Base-by-base conservation (phyloP, 208 protist species). In the Leishmania guyanensis region DNA sequence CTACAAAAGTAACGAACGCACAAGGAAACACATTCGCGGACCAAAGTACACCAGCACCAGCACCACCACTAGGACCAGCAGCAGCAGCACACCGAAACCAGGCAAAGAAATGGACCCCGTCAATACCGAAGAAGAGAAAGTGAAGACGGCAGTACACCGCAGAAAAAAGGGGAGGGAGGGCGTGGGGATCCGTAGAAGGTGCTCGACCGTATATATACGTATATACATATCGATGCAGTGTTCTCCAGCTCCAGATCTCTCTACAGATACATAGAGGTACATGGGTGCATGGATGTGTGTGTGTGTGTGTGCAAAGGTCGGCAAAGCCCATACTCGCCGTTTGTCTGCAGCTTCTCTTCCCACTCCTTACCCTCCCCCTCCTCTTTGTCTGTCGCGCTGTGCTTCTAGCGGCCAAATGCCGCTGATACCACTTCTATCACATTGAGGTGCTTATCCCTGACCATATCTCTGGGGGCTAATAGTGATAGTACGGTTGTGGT, bases 401-500 rank as follows among this genome's bases (percentile, higher is more conserved):
- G 43, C 43, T 46, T 46, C 43, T 46, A 46, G 43, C 43, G 43
- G 3, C 36, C 2, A 36, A 22, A 73, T 46, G 3, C 16, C 2
- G n/a, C 53, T 10, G 68, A 22, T 50, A 50, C 22, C 43, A 9
- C 10, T 71, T 8, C 5, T 12, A 8, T 39, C 22, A 14, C 20
- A 71, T 46, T 8, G 39, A 9, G 4, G 10, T 8, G 2, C 50
- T 29, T 6, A 71, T 16, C 39, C 66, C 16, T 26, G 66, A 29
- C 39, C 8, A 26, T 46, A 46, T 51, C 29, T 14, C 43, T 29
- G 50, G 26, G 14, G 43, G n/a, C n/a, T 70, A 84, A 68, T 84
- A 84, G 29, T 77, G 80, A 66, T 84, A 84, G 43, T 73, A 60
- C 70, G 84, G 75, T 75, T 82, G 81, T 36, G 85, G 83, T 0